Evolutionary conservation across 139 green algal species (phyloP), one percentile per base, ranked within the genome.

Genomic region (Chlamydomonas sp.): DNA sequence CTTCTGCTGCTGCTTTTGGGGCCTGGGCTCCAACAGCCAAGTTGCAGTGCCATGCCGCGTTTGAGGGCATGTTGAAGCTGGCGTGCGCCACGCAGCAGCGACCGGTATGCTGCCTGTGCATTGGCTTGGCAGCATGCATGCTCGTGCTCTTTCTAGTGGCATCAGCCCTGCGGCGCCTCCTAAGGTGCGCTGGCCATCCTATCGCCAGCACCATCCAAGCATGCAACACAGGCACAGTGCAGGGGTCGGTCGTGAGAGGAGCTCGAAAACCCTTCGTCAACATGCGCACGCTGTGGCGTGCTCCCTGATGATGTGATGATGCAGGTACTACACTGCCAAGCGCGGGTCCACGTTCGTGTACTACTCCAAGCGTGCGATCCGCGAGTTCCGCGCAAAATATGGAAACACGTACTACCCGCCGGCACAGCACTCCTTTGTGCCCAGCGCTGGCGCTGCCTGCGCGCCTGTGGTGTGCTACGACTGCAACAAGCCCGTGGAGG

Each of bases 381-480:
- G 33, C 8, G 59, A 66, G 33, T 39, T 26, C 5, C 59, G 59
- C 4, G 31, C 59, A 13, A 8, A 39, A 4, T 10, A 66, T 39
- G 16, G 5, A n/a, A n/a, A n/a, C 8, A 33, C 29, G 33, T 5
- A n/a, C 31, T 66, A 31, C 26, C 59, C 59, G 5, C 59, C 31
- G 8, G 43, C 59, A 38, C 62, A 22, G 6, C 62, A 69, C 62
- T 4, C 5, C 35, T 69, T n/a, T n/a, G n/a, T 35, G 62, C 6
- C 35, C 33, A 69, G 22, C 4, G 35, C 22, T 6, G 8, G 5
- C 5, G 35, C 31, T 10, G 4, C 5, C 62, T 58, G 4, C 30
- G 62, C 62, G 4, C 62, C 62, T 6, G 33, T 69, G 3, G 62
- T 69, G 35, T 69, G 62, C 37, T 69, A n/a, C 22, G 62, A 34